A percentile compares a stretch with the other conserved stretches of the same genome.
Evolutionary conservation across 345 rosid genomes (phyloP).

Genomic region (Citropsis articulata): DNA sequence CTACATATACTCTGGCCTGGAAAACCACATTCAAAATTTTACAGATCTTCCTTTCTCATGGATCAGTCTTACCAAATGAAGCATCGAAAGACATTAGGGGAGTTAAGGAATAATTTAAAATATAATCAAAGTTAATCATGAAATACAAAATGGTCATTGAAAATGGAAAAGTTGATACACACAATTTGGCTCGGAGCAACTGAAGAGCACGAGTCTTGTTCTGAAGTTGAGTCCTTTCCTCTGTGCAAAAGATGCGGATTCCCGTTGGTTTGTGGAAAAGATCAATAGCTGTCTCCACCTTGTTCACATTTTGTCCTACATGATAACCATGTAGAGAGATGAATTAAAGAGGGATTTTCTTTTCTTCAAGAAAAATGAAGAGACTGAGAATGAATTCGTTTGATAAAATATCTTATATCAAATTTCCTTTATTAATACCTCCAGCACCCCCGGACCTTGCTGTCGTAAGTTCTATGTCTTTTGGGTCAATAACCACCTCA

Average conservation of each 20-base stretch:
- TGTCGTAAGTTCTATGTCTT: conserved; percentile 89
- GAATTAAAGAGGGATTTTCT: neutral
- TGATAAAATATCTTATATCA: neutral
- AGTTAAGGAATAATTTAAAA: neutral
- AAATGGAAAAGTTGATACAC: conserved; percentile 21
- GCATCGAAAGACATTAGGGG: neutral
- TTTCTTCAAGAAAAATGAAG: neutral
- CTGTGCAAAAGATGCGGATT: conserved; percentile 94
- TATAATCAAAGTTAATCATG: neutral
- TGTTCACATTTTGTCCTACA: conserved; percentile 97
- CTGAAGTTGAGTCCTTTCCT: conserved; percentile 84
- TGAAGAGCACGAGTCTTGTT: conserved; percentile 82
- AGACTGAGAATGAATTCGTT: neutral
- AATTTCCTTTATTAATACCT: conserved; percentile 44
- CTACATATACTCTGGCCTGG: neutral
- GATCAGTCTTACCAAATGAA: neutral
- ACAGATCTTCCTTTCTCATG: neutral
- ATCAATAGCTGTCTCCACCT: conserved; percentile 98
- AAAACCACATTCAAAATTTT: neutral
- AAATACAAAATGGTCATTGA: conserved; percentile 1
- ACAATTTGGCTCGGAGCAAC: conserved; percentile 94
- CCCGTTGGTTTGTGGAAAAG: conserved; percentile 92
- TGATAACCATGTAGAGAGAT: conserved; percentile 15
- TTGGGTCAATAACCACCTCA: conserved; percentile 90
- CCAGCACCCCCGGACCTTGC: conserved; percentile 99